phyloP scores from a whole-genome alignment of 108 stramenopile species.

The Nitzschia sp. region DNA sequence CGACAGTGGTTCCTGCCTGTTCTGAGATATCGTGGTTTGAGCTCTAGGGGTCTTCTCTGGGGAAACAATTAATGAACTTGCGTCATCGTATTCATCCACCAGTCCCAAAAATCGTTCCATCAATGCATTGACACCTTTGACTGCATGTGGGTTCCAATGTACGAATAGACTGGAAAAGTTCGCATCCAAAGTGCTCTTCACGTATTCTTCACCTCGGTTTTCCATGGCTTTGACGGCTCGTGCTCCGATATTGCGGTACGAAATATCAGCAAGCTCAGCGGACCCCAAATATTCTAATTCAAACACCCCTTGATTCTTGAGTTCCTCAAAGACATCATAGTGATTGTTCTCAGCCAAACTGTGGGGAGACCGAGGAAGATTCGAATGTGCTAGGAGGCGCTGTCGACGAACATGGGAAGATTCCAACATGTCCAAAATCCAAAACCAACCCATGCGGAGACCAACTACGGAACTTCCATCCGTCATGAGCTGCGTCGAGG shows the following conservation, averaged over 20 bases:
- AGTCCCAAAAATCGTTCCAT: constrained; percentile 38
- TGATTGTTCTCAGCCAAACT: constrained; percentile 46
- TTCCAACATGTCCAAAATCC: constrained; percentile 72
- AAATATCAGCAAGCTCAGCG: constrained; percentile 72
- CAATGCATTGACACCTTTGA: constrained; percentile 33
- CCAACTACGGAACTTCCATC: constrained; percentile 57
- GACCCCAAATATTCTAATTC: constrained; percentile 50
- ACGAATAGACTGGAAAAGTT: constrained; percentile 76
- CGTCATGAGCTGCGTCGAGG: constrained; percentile 42
- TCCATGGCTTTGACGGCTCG: neutral
- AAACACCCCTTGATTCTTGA: constrained; percentile 57
- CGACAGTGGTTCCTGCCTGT: neutral
- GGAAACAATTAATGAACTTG: constrained; percentile 21
- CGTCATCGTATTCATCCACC: constrained; percentile 31
- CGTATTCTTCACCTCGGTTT: neutral
- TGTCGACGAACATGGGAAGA: constrained; percentile 47
- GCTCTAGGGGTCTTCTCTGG: constrained; percentile 4
- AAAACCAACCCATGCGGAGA: constrained; percentile 85
- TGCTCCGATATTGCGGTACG: constrained; percentile 15
- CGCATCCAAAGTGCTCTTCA: constrained; percentile 46
- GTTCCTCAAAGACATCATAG: constrained; percentile 59
- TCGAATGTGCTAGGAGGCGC: constrained; percentile 75
- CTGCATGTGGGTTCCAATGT: constrained; percentile 80
- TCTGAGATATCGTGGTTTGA: neutral
- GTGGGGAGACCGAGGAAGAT: constrained; percentile 51